A percentile compares a stretch with the other conserved stretches of the same genome.
These are phyloP conservation scores for Pisolithus marmoratus DNA, from an alignment of 768 basidiomycete species.

Conservation along the genomic window DNA sequence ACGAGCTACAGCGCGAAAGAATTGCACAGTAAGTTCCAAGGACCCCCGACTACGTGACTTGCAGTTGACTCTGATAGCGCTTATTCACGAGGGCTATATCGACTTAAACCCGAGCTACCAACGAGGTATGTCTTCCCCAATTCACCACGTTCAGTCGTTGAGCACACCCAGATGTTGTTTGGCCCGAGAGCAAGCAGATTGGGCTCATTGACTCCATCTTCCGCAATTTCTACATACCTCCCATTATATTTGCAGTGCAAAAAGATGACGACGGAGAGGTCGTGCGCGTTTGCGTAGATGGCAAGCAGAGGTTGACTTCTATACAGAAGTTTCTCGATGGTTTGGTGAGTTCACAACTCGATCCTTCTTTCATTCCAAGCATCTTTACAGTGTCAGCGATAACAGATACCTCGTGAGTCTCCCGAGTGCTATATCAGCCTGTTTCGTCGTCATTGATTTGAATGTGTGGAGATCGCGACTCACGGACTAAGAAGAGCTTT, in stretches of 20 bases:
- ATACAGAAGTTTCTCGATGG: constrained; percentile 46
- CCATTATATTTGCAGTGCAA: constrained; percentile 42
- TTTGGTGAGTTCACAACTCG: constrained; percentile 21
- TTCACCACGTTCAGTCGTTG: neutral
- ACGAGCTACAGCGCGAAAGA: constrained; percentile 39
- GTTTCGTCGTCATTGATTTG: constrained; percentile 11
- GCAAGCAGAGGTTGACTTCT: constrained; percentile 47
- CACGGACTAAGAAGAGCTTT: constrained; percentile 51
- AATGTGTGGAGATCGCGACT: constrained; percentile 46
- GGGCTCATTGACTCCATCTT: constrained; percentile 47
- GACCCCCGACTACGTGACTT: neutral
- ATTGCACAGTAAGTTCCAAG: constrained; percentile 40
- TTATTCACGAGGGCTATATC: constrained; percentile 65
- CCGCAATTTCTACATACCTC: constrained; percentile 50
- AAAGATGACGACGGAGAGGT: constrained; percentile 36
- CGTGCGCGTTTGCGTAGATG: constrained; percentile 44
- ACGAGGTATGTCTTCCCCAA: constrained; percentile 41
- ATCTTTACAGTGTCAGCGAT: constrained; percentile 6
- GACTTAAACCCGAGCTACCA: constrained; percentile 71
- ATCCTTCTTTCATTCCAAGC: neutral
- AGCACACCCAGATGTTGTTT: constrained; percentile 57
- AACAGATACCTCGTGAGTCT: constrained; percentile 51
- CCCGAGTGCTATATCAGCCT: neutral
- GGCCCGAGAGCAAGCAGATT: constrained; percentile 64
- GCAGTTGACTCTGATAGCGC: constrained; percentile 30